Conservation (phyloP, 495 filamentous ascomycete species). For the Aspergillus conjunctus region DNA sequence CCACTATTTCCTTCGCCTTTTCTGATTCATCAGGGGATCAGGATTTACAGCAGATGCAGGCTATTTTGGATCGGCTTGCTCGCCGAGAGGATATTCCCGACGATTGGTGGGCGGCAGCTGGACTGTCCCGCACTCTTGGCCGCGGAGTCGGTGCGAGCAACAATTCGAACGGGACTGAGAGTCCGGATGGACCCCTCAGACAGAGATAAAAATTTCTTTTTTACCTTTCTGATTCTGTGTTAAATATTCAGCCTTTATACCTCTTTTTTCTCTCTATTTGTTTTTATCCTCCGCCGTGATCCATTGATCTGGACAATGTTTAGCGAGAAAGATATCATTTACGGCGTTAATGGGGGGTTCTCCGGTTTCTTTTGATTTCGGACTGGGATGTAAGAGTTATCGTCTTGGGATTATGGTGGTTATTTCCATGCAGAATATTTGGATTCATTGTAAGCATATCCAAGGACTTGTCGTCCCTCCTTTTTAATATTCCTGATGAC, state of each 20-base stretch:
- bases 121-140: constrained; percentile 59
- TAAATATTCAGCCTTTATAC: constrained; percentile 20
- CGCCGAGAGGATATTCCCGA: constrained; percentile 72
- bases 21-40: constrained; percentile 34
- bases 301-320: constrained; percentile 8
- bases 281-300: background rate
- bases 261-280: too few relatives aligned
- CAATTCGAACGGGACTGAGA: constrained; percentile 27
- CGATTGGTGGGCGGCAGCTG: constrained; percentile 74
- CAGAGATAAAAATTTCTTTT: constrained; percentile 11
- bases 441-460: constrained; percentile 13
- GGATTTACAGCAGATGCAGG: constrained; percentile 65
- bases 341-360: constrained; percentile 17
- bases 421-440: constrained; percentile 4
- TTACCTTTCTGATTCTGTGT: constrained; percentile 18
- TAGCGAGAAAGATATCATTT: constrained; percentile 21
- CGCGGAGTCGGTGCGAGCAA: constrained; percentile 34
- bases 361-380: constrained; percentile 10
- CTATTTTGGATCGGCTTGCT: constrained; percentile 65
- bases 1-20: constrained; percentile 40
- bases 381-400: background rate
- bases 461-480: background rate
- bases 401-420: constrained; percentile 1
- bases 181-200: constrained; percentile 27
- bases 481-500: background rate